A percentile compares a stretch with the other conserved stretches of the same genome.
Evolutionary conservation across 1,284 basidiomycete genomes (phyloP).

Genomic region (Phylloboletellus chloephorus): DNA sequence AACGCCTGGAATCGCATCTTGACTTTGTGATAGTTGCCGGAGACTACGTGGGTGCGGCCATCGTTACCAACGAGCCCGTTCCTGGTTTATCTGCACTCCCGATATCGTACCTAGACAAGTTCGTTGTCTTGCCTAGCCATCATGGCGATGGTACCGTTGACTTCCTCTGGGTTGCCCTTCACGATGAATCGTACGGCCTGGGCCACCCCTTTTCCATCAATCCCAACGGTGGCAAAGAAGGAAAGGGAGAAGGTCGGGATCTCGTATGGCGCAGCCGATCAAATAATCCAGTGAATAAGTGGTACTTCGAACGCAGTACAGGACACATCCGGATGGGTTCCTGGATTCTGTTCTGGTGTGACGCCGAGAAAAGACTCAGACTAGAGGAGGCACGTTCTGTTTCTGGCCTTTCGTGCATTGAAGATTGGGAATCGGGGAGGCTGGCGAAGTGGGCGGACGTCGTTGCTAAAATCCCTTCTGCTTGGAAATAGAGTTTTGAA

Average conservation of each 20-base stretch:
- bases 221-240: conserved; percentile 88
- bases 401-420: conserved; percentile 67
- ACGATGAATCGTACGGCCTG: conserved; percentile 97
- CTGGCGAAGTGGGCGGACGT: conserved; percentile 71
- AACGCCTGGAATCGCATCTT: conserved; percentile 67
- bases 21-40: conserved; percentile 96
- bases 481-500: conserved; percentile 55
- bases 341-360: conserved; percentile 98
- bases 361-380: conserved; percentile 81
- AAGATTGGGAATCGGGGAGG: conserved; percentile 77
- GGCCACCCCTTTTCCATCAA: conserved; percentile 93
- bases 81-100: conserved; percentile 35
- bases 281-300: conserved; percentile 97
- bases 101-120: conserved; percentile 97
- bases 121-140: conserved; percentile 89
- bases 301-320: conserved; percentile 96
- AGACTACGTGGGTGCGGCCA: conserved; percentile 92
- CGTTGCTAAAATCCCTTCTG: conserved; percentile 73
- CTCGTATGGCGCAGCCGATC: conserved; percentile 92
- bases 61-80: conserved; percentile 82
- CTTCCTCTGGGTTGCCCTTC: conserved; percentile 97
- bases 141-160: conserved; percentile 99
- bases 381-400: conserved; percentile 59
- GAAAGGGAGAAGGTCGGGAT: conserved; percentile 86
- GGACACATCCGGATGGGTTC: conserved; percentile 81